Evolutionary conservation across 345 rosid species (phyloP), one percentile per base, ranked within the genome.

Genomic region (Euphorbia lathyris): DNA sequence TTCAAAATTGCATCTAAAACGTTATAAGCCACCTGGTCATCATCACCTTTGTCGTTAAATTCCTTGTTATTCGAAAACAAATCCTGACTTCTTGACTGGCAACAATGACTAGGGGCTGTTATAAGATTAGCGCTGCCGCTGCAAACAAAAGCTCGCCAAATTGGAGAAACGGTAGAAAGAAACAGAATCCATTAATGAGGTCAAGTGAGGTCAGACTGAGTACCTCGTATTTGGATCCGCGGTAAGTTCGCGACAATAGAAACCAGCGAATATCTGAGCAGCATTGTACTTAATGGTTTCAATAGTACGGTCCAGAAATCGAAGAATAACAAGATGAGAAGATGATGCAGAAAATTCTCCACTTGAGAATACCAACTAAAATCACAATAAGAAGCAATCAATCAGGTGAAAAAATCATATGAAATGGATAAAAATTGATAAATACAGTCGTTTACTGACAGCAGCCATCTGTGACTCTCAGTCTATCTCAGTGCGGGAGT

Each of bases 1-100:
- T 84, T 87, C 26, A 91, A 79, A 72, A 84, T 80, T 22, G 84
- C 78, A 85, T 89, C 89, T 78, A 89, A 51, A 1, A 59, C 85
- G 72, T 76, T 84, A 66, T 85, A 86, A 48, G 77, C 86, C 19
- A 82, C 84, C 50, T 74, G 77, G n/a, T n/a, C n/a, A 0, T 83
- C 82, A 73, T 84, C 83, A 72, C 70, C 76, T 43, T 81, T 65
- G 20, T 70, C 72, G 27, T 84, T 76, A 12, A 19, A 78, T 63
- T 77, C 76, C 59, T 65, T 73, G 23, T 72, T 67, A 52, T 76
- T 72, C 1, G 80, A 74, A 65, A 74, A 74, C 80, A 85, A 81
- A 2, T 83, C 79, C 20, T 43, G 56, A n/a, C 76, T 67, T 68
- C 38, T 72, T 12, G 57, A 59, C 60, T 26, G 59, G 70, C 67